Base-by-base conservation (phyloP, 225 moss, liverwort and hornwort genomes). In the Lunularia cruciata region DNA sequence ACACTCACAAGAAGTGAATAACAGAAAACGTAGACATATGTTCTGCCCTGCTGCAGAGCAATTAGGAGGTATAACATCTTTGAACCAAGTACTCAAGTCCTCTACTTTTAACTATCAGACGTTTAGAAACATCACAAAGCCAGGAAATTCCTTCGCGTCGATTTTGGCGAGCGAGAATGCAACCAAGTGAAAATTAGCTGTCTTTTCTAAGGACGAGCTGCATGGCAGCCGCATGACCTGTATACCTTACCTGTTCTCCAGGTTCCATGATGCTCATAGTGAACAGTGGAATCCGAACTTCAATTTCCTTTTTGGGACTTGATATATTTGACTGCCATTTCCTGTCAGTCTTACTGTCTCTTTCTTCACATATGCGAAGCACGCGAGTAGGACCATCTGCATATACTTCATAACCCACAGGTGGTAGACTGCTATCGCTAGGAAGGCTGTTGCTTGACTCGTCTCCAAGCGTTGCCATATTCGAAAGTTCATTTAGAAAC, bases 311-410 rank as follows among this genome's bases (percentile, higher is more conserved):
- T 65, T 80, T 87, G 18, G 90, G 96, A 70, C 76, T 89, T 57
- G 85, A 84, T 74, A 86, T 89, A 48, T 89, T 86, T 55, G 92
- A 85, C 69, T 91, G 90, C 96, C 96, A 98, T 14, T 80, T 79
- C 53, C 80, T 76, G 51, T 88, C 86, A 51, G 82, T 81, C 71
- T 88, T 92, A 52, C 88, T 82, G 77, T 98, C 90, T 52, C 69
- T 81, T 23, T 87, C 85, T 42, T 86, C 76, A 67, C 96, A 92
- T 38, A 98, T 79, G 34, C 96, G 87, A 40, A 98, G 72, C 45
- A 98, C 92, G 15, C 96, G 87, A 70, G 92, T 90, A 26, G 92
- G 90, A 64, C 96, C 92, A 79, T 92, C 89, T 8, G 92, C 90
- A 77, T 87, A 74, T 65, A 98, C 89, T 84, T 98, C 92, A 67